phyloP scores from a whole-genome alignment of 2,329 filamentous ascomycete species.

The Epichloe festucae region DNA sequence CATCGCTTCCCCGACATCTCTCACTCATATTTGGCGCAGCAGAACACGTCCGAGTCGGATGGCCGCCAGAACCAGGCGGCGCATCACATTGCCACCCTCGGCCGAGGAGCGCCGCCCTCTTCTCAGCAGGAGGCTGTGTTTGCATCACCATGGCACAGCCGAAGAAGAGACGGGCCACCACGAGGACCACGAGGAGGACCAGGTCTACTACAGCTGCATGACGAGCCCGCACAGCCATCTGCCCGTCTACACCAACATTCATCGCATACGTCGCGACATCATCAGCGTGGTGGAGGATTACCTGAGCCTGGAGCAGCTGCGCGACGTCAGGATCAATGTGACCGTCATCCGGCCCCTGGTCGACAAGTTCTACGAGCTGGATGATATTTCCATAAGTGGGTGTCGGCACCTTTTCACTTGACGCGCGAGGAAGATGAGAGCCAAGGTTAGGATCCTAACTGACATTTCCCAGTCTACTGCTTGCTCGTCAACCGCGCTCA shows the following conservation, averaged over 20 bases:
- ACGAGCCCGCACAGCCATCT: conserved; percentile 48
- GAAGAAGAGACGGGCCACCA: conserved; percentile 12
- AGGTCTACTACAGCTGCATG: conserved; percentile 40
- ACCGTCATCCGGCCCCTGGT: conserved; percentile 68
- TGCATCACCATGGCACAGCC: conserved; percentile 15
- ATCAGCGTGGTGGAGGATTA: conserved; percentile 49
- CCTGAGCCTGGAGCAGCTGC: conserved; percentile 60
- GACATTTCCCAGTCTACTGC: conserved; percentile 51
- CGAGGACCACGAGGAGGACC: conserved; percentile 8
- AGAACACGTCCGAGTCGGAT: not conserved
- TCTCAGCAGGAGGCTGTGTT: conserved; percentile 19
- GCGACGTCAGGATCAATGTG: conserved; percentile 70
- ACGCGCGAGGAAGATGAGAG: not conserved
- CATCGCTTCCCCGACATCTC: not conserved
- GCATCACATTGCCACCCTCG: conserved; percentile 17
- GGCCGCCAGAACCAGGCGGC: conserved; percentile 15
- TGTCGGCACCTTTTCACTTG: not conserved
- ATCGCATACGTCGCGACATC: conserved; percentile 54
- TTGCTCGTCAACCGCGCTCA: conserved; percentile 70
- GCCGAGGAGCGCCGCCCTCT: conserved; percentile 22
- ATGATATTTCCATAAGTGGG: conserved; percentile 65
- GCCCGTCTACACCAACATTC: conserved; percentile 67
- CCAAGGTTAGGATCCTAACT: not conserved
- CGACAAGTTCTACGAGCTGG: conserved; percentile 67
- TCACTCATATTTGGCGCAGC: not conserved